Conservation (phyloP, 192 early-diverging fungal genomes). For the Helicostylum pulchrum region DNA sequence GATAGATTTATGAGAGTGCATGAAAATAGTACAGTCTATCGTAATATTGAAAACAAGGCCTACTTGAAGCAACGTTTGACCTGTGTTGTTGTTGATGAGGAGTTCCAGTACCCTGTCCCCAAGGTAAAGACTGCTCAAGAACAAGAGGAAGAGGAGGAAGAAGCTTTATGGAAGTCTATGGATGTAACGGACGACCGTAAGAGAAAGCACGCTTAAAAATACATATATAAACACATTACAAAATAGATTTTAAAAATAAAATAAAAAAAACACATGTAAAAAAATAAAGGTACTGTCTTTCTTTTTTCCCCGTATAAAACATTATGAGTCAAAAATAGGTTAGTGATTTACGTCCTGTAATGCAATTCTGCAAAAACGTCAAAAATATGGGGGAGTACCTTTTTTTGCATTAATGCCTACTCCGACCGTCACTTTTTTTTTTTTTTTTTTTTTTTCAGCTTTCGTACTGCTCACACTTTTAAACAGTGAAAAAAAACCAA, state of each 20-base stretch:
- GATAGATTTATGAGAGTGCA: constrained; percentile 80
- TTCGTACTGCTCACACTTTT: no score
- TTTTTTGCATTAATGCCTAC: no score
- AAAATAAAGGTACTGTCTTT: no score
- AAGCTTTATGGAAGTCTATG: constrained; percentile 67
- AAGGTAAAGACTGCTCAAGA: constrained; percentile 15
- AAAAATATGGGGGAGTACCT: no score
- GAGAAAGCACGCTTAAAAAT: constrained; percentile 10
- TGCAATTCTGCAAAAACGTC: no score
- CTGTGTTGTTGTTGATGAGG: constrained; percentile 62
- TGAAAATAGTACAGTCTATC: constrained; percentile 50
- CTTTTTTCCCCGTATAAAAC: no score
- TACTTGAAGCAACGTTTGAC: constrained; percentile 79
- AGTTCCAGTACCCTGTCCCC: constrained; percentile 26
- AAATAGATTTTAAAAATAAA: not conserved
- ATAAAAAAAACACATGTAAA: not conserved
- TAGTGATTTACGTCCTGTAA: no score
- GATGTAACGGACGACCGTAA: constrained; percentile 20
- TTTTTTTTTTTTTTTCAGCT: no score
- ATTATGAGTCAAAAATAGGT: no score
- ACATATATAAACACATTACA: not conserved
- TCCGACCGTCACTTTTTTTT: no score
- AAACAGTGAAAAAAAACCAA: no score
- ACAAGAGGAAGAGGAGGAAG: constrained; percentile 54
- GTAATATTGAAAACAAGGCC: constrained; percentile 55